phyloP scores from a whole-genome alignment of 331 rosid genomes.

The Quercus phellos region DNA sequence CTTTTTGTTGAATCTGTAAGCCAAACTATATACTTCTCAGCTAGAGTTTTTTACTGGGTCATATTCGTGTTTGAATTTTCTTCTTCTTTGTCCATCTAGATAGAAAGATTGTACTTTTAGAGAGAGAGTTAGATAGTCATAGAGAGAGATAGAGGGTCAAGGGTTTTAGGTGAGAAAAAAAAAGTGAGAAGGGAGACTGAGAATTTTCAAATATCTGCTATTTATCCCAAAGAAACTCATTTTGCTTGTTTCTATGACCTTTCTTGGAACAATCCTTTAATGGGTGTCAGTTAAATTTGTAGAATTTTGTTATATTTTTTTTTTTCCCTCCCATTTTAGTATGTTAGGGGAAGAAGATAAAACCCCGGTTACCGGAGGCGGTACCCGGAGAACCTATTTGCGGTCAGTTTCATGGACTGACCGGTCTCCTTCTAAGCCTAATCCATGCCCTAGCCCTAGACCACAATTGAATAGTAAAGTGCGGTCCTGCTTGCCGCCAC shows the following conservation, averaged over 20 bases:
- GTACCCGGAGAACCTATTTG: slow-evolving; percentile 45
- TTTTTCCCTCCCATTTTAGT: neutral
- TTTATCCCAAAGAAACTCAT: slow-evolving; percentile 17
- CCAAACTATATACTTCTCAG: slow-evolving; percentile 1
- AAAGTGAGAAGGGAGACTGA: slow-evolving; percentile 22
- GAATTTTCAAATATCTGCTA: slow-evolving; percentile 34
- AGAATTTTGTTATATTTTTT: neutral
- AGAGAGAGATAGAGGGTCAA: slow-evolving; percentile 52
- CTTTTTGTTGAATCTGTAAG: slow-evolving; percentile 12
- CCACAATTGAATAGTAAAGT: slow-evolving; percentile 43
- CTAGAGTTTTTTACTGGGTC: slow-evolving; percentile 37
- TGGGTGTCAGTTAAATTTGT: slow-evolving; percentile 32
- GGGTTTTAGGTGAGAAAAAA: slow-evolving; percentile 65
- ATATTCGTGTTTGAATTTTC: slow-evolving; percentile 50
- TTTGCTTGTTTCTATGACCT: slow-evolving; percentile 10
- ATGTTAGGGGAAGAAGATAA: slow-evolving; percentile 67
- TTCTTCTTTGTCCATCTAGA: slow-evolving; percentile 27
- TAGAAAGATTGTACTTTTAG: slow-evolving; percentile 8
- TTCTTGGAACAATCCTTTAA: slow-evolving; percentile 38
- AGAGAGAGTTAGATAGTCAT: slow-evolving; percentile 25
- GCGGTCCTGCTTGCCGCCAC: slow-evolving; percentile 63
- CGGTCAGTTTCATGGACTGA: slow-evolving; percentile 86
- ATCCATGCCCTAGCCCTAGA: slow-evolving; percentile 30
- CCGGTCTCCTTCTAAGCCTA: slow-evolving; percentile 56
- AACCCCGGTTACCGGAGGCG: slow-evolving; percentile 27